Evolutionary conservation across 2,329 filamentous ascomycete genomes (phyloP), one percentile per base, ranked within the genome.

Genomic region (Teratosphaeria gauchensis): DNA sequence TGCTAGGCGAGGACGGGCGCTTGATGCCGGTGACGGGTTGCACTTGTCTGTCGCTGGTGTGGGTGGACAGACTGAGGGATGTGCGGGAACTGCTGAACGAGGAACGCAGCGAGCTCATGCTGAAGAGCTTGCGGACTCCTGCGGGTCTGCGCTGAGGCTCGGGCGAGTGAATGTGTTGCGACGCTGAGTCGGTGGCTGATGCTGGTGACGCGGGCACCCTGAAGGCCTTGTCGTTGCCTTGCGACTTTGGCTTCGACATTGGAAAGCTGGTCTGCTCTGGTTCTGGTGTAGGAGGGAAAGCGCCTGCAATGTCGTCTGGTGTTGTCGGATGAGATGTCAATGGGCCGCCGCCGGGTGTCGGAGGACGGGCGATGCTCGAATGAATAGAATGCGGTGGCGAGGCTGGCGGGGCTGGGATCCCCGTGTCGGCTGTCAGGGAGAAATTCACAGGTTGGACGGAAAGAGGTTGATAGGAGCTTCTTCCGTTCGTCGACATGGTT

Each of bases 81-180:
- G 68, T 68, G 55, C 70, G 68, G 3, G 71, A 71, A 64, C 66
- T 70, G 65, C 61, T 69, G 67, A 73, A 72, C 35, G 69, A 71
- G 48, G 68, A 68, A 57, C 70, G 69, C 54, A 73, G 66, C 54
- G 60, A 68, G 55, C 60, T 66, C 16, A 73, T 62, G 35, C 65
- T 68, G 58, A 72, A 66, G 21, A 73, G 65, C 58, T 67, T 68
- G 55, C 68, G 67, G 53, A 70, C 66, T 53, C 62, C 64, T 19
- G 63, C 62, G 30, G 65, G 63, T 28, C 64, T 59, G 19, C 65
- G 62, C 31, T 60, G 61, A 2, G 55, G 56, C 19, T 31, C 32
- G 21, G 52, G 32, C 28, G 28, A 53, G 6, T 53, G 16, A 55
- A 19, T 60, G 53, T 11, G 58, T 51, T 52, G 30, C n/a, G 51